phyloP scores from a whole-genome alignment of 371 early-diverging fungal species.

The Globomyces sp. region DNA sequence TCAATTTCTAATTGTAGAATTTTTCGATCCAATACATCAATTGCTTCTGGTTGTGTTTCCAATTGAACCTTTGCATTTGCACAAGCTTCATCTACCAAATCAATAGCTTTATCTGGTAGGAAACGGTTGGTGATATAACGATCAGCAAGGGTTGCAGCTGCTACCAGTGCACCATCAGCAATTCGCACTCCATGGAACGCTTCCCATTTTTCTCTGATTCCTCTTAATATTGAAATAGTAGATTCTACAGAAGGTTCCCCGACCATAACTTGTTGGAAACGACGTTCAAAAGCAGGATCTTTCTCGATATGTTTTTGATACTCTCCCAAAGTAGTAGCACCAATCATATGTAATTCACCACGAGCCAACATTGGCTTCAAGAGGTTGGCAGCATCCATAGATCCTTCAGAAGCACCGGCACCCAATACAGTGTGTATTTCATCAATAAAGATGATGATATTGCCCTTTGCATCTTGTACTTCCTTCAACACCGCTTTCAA shows the following conservation, averaged over 20 bases:
- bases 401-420: constrained; percentile 83
- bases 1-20: constrained; percentile 92
- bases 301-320: constrained; percentile 86
- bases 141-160: constrained; percentile 72
- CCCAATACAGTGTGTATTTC: constrained; percentile 93
- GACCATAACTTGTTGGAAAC: constrained; percentile 78
- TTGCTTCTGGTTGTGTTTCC: constrained; percentile 93
- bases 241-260: constrained; percentile 77
- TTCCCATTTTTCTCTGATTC: constrained; percentile 68
- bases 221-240: constrained; percentile 81
- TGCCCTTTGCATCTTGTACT: constrained; percentile 84
- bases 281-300: constrained; percentile 85
- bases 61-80: constrained; percentile 92
- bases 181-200: constrained; percentile 79
- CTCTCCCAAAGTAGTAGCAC: constrained; percentile 84
- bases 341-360: constrained; percentile 80
- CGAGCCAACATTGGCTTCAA: constrained; percentile 85
- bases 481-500: constrained; percentile 97
- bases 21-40: constrained; percentile 89
- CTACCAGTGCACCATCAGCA: constrained; percentile 70
- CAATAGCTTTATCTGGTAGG: constrained; percentile 87
- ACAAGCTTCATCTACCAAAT: constrained; percentile 89
- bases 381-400: constrained; percentile 93
- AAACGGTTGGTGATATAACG: constrained; percentile 78
- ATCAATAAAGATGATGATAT: constrained; percentile 97